Evolutionary conservation across 2,329 filamentous ascomycete genomes (phyloP).

Genomic region (Paecilomyces niveus): DNA sequence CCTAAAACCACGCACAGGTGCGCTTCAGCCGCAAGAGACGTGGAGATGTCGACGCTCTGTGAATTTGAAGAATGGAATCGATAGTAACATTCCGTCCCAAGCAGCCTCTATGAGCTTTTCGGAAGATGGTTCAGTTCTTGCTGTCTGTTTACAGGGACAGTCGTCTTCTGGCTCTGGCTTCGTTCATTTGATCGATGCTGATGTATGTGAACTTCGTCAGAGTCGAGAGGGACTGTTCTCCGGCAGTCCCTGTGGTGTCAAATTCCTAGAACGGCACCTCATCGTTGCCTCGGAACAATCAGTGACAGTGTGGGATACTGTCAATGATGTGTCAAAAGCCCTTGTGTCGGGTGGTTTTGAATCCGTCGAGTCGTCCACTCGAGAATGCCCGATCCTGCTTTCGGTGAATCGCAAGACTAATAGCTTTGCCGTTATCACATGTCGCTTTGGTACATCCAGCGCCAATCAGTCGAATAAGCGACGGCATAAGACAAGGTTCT

Average conservation of each 20-base stretch:
- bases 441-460: constrained; percentile 23
- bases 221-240: constrained; percentile 62
- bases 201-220: constrained; percentile 58
- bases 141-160: constrained; percentile 43
- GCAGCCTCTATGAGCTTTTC: constrained; percentile 69
- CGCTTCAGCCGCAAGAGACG: constrained; percentile 51
- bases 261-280: constrained; percentile 65
- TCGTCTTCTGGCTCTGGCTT: constrained; percentile 49
- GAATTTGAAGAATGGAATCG: constrained; percentile 36
- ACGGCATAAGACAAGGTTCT: constrained; percentile 36
- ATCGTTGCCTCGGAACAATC: constrained; percentile 68
- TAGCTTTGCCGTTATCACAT: constrained; percentile 59
- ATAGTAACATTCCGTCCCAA: constrained; percentile 27
- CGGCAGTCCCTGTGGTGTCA: constrained; percentile 59
- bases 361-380: constrained; percentile 4
- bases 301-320: constrained; percentile 69
- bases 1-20: constrained; percentile 46
- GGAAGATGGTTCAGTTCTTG: constrained; percentile 76
- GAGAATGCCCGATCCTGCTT: constrained; percentile 35
- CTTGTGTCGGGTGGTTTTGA: constrained; percentile 48
- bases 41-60: constrained; percentile 64
- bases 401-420: constrained; percentile 61
- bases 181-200: constrained; percentile 69
- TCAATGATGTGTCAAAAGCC: constrained; percentile 67
- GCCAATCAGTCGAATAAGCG: constrained; percentile 36